Percentiles rank a stretch among this genome's conserved stretches.
These are phyloP conservation scores for Amanita muscaria DNA, from an alignment of 768 basidiomycete species.

Conservation along the genomic window DNA sequence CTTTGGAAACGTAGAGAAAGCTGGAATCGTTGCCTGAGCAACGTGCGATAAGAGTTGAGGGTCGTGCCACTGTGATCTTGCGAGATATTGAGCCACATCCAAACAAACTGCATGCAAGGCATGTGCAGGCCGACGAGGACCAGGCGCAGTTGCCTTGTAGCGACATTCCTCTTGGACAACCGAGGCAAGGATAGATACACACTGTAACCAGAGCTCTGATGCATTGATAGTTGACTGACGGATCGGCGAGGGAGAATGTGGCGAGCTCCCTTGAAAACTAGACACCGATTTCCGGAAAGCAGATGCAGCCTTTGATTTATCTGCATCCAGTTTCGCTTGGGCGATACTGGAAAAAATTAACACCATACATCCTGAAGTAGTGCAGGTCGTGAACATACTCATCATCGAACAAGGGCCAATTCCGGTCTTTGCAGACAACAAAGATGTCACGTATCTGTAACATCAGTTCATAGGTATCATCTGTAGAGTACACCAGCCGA, in stretches of 20 bases:
- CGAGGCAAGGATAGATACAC: slow-evolving; percentile 52
- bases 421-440: slow-evolving; percentile 42
- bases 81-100: slow-evolving; percentile 63
- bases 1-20: slow-evolving; percentile 56
- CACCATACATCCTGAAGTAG: neutral
- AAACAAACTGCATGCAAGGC: slow-evolving; percentile 64
- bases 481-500: slow-evolving; percentile 46
- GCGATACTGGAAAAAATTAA: neutral
- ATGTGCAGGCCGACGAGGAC: slow-evolving; percentile 63
- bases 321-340: neutral
- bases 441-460: slow-evolving; percentile 53
- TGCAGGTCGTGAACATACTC: slow-evolving; percentile 22
- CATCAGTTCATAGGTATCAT: slow-evolving; percentile 56
- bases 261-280: slow-evolving; percentile 36
- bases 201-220: slow-evolving; percentile 49
- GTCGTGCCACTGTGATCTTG: slow-evolving; percentile 43
- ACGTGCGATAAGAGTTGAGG: slow-evolving; percentile 48
- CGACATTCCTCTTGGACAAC: slow-evolving; percentile 68
- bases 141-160: slow-evolving; percentile 46
- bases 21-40: slow-evolving; percentile 63
- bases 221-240: slow-evolving; percentile 24
- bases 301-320: neutral
- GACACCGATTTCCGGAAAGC: slow-evolving; percentile 35
- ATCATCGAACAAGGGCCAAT: slow-evolving; percentile 59
- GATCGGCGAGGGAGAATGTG: slow-evolving; percentile 44